Evolutionary conservation across 2,329 filamentous ascomycete species (phyloP).

Genomic region (Thelonectria discophora): DNA sequence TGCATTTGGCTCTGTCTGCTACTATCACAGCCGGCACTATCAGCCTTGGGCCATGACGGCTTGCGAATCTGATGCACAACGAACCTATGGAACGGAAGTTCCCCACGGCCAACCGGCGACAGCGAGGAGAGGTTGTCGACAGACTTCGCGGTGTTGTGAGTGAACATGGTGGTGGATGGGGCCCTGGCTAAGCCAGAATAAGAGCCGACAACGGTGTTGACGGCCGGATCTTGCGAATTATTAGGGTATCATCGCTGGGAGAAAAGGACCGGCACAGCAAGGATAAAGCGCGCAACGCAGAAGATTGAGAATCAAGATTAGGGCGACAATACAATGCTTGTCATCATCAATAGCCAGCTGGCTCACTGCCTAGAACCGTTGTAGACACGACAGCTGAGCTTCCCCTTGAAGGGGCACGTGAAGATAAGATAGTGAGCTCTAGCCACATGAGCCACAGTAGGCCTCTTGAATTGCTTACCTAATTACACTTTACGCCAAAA

Average conservation of each 20-base stretch:
- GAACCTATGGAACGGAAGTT: slow-evolving; percentile 69
- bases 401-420: slow-evolving; percentile 37
- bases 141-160: slow-evolving; percentile 68
- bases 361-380: slow-evolving; percentile 34
- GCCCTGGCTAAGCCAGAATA: slow-evolving; percentile 23
- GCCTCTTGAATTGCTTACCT: neutral
- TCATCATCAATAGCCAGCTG: slow-evolving; percentile 33
- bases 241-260: slow-evolving; percentile 60
- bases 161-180: slow-evolving; percentile 66
- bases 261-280: slow-evolving; percentile 30
- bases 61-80: slow-evolving; percentile 19
- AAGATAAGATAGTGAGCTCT: slow-evolving; percentile 22
- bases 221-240: slow-evolving; percentile 48
- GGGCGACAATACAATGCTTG: slow-evolving; percentile 33
- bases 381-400: slow-evolving; percentile 36
- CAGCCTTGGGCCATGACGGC: slow-evolving; percentile 20
- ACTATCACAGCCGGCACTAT: slow-evolving; percentile 41
- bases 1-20: slow-evolving; percentile 56
- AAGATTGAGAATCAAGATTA: slow-evolving; percentile 30
- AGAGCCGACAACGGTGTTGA: slow-evolving; percentile 50
- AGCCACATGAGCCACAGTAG: neutral
- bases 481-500: slow-evolving; percentile 15
- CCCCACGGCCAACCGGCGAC: slow-evolving; percentile 59
- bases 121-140: slow-evolving; percentile 70
- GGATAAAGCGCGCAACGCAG: slow-evolving; percentile 17